Conservation (phyloP, 139 green algal species). For the Chlamydomonas applanata region DNA sequence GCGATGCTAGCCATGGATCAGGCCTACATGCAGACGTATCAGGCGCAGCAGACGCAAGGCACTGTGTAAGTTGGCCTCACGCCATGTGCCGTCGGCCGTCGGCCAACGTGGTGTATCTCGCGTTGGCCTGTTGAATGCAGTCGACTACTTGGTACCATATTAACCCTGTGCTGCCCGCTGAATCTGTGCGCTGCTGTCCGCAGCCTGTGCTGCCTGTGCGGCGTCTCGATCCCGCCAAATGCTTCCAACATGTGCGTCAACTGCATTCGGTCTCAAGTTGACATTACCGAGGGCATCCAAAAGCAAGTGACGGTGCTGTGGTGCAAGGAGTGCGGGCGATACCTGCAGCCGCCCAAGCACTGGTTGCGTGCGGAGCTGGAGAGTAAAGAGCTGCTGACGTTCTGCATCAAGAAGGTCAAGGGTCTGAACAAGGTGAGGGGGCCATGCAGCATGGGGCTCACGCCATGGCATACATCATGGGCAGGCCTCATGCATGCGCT, state of each 20-base stretch:
- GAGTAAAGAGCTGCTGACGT: conserved; percentile 95
- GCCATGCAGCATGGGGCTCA: neutral
- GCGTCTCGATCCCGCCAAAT: conserved; percentile 85
- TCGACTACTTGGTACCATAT: neutral
- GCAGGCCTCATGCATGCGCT: neutral
- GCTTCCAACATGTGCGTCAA: conserved; percentile 98
- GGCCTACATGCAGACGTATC: conserved; percentile 31
- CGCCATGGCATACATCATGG: neutral
- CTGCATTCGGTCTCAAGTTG: conserved; percentile 94
- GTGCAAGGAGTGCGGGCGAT: conserved; percentile 91
- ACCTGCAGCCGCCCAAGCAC: conserved; percentile 93
- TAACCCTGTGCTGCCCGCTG: neutral
- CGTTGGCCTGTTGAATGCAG: neutral
- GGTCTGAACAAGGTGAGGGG: conserved; percentile 74
- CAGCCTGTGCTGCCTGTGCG: conserved; percentile 92
- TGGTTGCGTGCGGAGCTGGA: conserved; percentile 92
- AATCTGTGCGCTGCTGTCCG: neutral
- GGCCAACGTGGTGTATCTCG: too few species aligned
- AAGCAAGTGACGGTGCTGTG: conserved; percentile 89
- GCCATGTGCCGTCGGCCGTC: neutral
- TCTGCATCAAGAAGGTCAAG: conserved; percentile 93
- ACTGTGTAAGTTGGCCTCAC: conserved; percentile 66
- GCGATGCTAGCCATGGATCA: neutral
- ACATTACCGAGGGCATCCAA: conserved; percentile 96
- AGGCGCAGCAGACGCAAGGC: conserved; percentile 60